Percentiles rank a stretch among this genome's conserved stretches.
Evolutionary conservation across 768 basidiomycete genomes (phyloP).

Genomic region (Austroboletus festivus): DNA sequence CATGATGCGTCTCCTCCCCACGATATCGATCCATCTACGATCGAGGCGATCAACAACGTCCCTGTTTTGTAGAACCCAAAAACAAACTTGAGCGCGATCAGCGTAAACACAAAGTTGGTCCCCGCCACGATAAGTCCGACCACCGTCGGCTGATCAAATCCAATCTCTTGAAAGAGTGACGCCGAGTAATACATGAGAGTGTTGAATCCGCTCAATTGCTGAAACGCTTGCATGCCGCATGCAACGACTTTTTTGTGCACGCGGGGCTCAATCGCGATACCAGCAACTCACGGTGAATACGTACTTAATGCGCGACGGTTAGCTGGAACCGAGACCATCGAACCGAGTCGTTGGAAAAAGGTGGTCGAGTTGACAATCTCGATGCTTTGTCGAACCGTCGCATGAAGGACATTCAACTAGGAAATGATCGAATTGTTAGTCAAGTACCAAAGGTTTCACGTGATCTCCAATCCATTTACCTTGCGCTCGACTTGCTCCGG

Average conservation of each 20-base stretch:
- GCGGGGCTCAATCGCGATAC: neutral
- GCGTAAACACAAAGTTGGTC: conserved; percentile 76
- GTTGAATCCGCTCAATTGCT: conserved; percentile 84
- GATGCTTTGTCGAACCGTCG: conserved; percentile 58
- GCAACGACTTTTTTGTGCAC: conserved; percentile 50
- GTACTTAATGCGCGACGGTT: conserved; percentile 70
- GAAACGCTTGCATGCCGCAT: conserved; percentile 79
- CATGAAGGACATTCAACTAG: conserved; percentile 57
- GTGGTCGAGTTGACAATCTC: conserved; percentile 62
- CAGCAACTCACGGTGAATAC: conserved; percentile 10
- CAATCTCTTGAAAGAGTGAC: conserved; percentile 75
- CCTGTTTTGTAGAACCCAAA: neutral
- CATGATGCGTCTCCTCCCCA: conserved; percentile 71
- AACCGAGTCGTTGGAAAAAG: conserved; percentile 50
- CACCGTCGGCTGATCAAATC: conserved; percentile 79
- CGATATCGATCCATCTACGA: conserved; percentile 52
- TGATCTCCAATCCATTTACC: conserved; percentile 28
- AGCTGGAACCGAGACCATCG: conserved; percentile 52
- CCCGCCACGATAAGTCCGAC: conserved; percentile 77
- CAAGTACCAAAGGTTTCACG: too few species aligned
- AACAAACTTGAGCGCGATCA: conserved; percentile 62
- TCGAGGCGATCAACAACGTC: neutral
- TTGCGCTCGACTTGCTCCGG: conserved; percentile 66
- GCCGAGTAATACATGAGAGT: conserved; percentile 76
- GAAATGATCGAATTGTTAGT: neutral